Evolutionary conservation across 2,329 filamentous ascomycete genomes (phyloP), one percentile per base, ranked within the genome.

Genomic region (Fusarium palustre): DNA sequence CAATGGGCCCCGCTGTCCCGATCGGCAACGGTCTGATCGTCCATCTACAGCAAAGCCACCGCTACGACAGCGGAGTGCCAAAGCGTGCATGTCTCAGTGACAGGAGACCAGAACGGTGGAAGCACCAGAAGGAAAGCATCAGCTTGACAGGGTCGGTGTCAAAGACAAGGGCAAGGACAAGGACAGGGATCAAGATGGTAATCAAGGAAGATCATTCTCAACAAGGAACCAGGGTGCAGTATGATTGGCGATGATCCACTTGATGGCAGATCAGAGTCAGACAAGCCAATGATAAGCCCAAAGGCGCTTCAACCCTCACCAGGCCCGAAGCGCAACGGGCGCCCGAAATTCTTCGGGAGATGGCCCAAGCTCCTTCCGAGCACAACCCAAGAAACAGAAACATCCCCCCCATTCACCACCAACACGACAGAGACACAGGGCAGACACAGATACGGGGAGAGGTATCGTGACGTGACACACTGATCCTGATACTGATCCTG

Each of bases 281-380:
- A 68, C 39, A 28, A 25, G 12, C 53, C 60, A 69, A 59, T 61
- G 39, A 30, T 9, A 30, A 30, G 28, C 28, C 28, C 10, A 9
- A 11, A 30, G 28, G 56, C n/a, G 45, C 1, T 20, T 15, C 33
- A 31, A 46, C 20, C 56, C 48, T 54, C 63, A 48, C 34, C 48
- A 64, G 45, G 63, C 55, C 65, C 61, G 59, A 69, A 70, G 55
- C 56, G 58, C 62, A 72, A 74, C 70, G 61, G 68, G 63, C 57
- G 69, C 69, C 73, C 73, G 73, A 75, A 72, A 64, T 45, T 54
- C 62, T 72, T 75, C 73, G 73, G 73, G 69, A 66, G 36, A 48
- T 38, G 62, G 56, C 42, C 47, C 47, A 66, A 56, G 62, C 69
- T 58, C 33, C 55, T 18, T 41, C 36, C 16, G 24, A 55, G 20